phyloP scores from a whole-genome alignment of 495 filamentous ascomycete species.

The Talaromyces ruber region DNA sequence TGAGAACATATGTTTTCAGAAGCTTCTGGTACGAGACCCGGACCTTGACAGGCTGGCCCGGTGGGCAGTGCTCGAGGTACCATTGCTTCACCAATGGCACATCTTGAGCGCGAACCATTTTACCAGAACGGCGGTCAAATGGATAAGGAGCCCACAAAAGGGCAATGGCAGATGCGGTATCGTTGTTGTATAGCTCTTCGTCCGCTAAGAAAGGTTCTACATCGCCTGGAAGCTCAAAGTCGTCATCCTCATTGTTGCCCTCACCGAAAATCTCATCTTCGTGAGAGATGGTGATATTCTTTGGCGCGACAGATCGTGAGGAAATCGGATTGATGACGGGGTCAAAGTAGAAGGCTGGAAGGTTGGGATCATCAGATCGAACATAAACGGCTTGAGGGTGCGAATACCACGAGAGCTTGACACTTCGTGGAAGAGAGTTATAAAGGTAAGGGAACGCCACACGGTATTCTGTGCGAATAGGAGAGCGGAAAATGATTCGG shows the following conservation, averaged over 20 bases:
- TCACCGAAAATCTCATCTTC: slow-evolving; percentile 92
- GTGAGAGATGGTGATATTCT: slow-evolving; percentile 86
- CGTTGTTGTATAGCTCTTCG: slow-evolving; percentile 80
- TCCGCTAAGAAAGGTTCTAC: slow-evolving; percentile 84
- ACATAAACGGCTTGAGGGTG: slow-evolving; percentile 90
- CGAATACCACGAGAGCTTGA: slow-evolving; percentile 89
- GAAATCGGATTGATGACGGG: slow-evolving; percentile 97
- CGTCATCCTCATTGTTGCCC: slow-evolving; percentile 82
- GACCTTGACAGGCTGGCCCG: slow-evolving; percentile 92
- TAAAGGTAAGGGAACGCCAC: slow-evolving; percentile 93
- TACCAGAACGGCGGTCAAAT: slow-evolving; percentile 93
- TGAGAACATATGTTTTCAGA: slow-evolving; percentile 92
- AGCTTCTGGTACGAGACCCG: slow-evolving; percentile 99
- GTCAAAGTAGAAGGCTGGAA: slow-evolving; percentile 97
- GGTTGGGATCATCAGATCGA: slow-evolving; percentile 74
- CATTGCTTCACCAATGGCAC: slow-evolving; percentile 97
- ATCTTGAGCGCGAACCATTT: slow-evolving; percentile 94
- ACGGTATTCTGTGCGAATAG: slow-evolving; percentile 92
- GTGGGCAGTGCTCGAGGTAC: slow-evolving; percentile 93
- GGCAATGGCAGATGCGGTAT: slow-evolving; percentile 86
- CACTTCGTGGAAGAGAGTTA: slow-evolving; percentile 91
- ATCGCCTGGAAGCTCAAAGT: slow-evolving; percentile 72
- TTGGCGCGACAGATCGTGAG: slow-evolving; percentile 85
- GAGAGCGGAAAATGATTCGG: slow-evolving; percentile 95
- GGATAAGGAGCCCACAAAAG: slow-evolving; percentile 99